Conservation (phyloP, 257 asterid species). For the Mentha longifolia region DNA sequence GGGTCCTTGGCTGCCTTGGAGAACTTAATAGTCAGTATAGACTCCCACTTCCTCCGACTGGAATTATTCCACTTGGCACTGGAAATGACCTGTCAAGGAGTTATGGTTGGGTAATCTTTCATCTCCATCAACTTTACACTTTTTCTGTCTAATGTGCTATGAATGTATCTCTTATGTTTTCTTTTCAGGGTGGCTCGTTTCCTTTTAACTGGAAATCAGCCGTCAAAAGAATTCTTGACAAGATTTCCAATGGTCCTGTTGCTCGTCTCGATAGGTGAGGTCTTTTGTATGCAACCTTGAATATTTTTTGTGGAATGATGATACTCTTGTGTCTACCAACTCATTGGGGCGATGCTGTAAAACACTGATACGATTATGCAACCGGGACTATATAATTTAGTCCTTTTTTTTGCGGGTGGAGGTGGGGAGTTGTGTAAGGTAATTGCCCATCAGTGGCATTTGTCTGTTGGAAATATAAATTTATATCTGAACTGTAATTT, state of each 20-base stretch:
- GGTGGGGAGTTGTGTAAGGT: neutral
- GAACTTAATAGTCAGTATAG: conserved; percentile 71
- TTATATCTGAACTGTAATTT: neutral
- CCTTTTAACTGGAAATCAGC: conserved; percentile 97
- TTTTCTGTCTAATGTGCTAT: conserved; percentile 29
- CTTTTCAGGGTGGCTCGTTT: conserved; percentile 90
- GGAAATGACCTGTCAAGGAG: conserved; percentile 98
- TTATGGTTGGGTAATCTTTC: conserved; percentile 91
- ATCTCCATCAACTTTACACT: conserved; percentile 31
- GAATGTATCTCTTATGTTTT: conserved; percentile 32
- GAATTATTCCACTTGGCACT: conserved; percentile 94
- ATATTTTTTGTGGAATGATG: conserved; percentile 25
- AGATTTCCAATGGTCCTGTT: conserved; percentile 57
- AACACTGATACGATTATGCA: neutral
- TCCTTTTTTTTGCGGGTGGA: neutral
- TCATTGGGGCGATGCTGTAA: neutral
- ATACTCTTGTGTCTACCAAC: conserved; percentile 4
- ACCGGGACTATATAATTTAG: neutral
- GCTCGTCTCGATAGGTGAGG: conserved; percentile 73
- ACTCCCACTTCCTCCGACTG: conserved; percentile 84
- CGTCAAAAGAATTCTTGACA: conserved; percentile 78
- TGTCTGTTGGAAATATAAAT: neutral
- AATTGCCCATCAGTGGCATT: conserved; percentile 1
- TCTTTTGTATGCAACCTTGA: conserved; percentile 24
- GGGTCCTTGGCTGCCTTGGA: conserved; percentile 97